Percentiles rank a stretch among this genome's conserved stretches.
Evolutionary conservation across 2,329 filamentous ascomycete species (phyloP).

Genomic region (Microdochium nivale): DNA sequence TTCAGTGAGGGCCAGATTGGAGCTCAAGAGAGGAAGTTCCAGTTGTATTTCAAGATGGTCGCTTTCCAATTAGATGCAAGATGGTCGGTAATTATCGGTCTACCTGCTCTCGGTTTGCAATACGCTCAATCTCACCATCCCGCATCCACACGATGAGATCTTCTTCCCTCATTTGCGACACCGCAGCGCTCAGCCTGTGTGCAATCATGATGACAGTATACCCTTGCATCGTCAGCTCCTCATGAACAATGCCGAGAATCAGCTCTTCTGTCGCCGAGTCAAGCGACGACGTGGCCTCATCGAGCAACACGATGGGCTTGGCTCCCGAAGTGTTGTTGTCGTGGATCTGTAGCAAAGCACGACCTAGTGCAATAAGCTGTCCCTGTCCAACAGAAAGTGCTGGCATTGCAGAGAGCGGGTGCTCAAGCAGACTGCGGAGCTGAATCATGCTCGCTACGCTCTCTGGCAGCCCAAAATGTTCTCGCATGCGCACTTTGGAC

Average conservation of each 20-base stretch:
- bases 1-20: not conserved
- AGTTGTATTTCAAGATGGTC: no score
- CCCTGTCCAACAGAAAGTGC: constrained; percentile 12
- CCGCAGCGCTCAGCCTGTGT: constrained; percentile 8
- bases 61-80: no score
- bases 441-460: constrained; percentile 14
- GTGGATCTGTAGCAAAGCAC: constrained; percentile 4
- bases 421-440: constrained; percentile 32
- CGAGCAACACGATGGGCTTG: constrained; percentile 17
- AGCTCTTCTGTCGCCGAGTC: not conserved
- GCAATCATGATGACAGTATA: not conserved
- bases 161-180: constrained; percentile 12
- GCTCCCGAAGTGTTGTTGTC: constrained; percentile 1
- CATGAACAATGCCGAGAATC: not conserved
- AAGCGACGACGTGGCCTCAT: not conserved
- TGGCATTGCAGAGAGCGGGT: constrained; percentile 26
- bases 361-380: constrained; percentile 15
- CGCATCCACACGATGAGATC: constrained; percentile 18
- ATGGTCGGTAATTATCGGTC: no score
- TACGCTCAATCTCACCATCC: constrained; percentile 11
- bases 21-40: no score
- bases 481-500: constrained; percentile 9
- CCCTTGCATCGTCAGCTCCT: constrained; percentile 13
- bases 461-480: constrained; percentile 9
- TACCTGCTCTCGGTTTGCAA: not conserved